Evolutionary conservation across 192 early-diverging fungal species (phyloP), one percentile per base, ranked within the genome.

Genomic region (Diversispora eburnea): DNA sequence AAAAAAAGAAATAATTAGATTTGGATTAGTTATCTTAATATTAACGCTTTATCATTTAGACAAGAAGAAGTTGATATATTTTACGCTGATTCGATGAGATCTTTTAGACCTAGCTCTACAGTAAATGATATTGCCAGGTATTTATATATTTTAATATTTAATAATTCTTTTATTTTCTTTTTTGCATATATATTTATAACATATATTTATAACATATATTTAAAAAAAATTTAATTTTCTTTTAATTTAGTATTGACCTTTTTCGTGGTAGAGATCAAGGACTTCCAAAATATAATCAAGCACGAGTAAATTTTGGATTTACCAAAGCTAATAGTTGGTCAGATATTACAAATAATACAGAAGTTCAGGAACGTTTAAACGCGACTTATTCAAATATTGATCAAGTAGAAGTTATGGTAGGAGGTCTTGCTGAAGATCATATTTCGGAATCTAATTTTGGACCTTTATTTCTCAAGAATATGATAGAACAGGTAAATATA

Each of bases 401-500:
- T 46, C 20, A 6, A 13, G 70, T 75, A 6, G 74, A 75, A 55
- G 46, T 54, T 41, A 56, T 43, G 9, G 8, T 59, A 33, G 74
- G 74, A 8, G 70, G 46, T 47, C 46, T 75, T 5, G 51, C 51
- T n/a, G 74, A 75, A 65, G 74, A 75, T 54, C 72, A 49, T 57
- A n/a, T 48, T 46, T 13, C n/a, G 9, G 65, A 46, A 48, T 67
- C 65, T 10, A 67, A 51, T 67, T 67, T 67, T 49, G 65, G 65
- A 19, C 43, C 17, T 0, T 48, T 67, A 25, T 48, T 67, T 20
- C 20, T 13, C 19, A 51, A 9, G 15, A 67, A 46, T 15, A 67
- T 67, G 48, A 46, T 8, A n/a, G 45, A 49, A 25, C 65, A 67
- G 46, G 65, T 67, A 48, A 17, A 33, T 4, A 15, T 33, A 33